A percentile compares a stretch with the other conserved stretches of the same genome.
Conservation (phyloP, 2,329 filamentous ascomycete species). For the Parafenestella ontariensis region DNA sequence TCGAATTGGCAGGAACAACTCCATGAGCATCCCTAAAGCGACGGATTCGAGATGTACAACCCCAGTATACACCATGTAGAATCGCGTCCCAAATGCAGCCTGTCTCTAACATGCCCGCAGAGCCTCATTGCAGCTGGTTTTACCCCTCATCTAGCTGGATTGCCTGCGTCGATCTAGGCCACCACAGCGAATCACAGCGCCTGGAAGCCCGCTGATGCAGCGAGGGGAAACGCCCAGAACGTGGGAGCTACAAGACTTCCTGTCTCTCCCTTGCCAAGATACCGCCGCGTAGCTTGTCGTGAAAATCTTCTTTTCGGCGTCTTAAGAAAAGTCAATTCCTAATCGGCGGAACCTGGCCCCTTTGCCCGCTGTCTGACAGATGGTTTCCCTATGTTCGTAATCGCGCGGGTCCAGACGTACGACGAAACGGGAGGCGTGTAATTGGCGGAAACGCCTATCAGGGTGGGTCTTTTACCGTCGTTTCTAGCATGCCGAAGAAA, state of each 20-base stretch:
- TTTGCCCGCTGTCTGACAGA: slow-evolving; percentile 1
- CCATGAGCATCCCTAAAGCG: not conserved
- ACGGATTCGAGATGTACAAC: not conserved
- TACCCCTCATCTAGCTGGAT: slow-evolving; percentile 19
- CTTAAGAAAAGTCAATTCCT: slow-evolving; percentile 8
- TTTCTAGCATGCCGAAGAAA: slow-evolving; percentile 26
- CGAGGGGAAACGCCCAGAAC: slow-evolving; percentile 9
- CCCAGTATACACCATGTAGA: not conserved
- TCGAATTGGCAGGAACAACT: not conserved
- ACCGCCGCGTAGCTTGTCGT: not conserved
- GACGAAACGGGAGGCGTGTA: slow-evolving; percentile 4
- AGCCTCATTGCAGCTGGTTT: slow-evolving; percentile 12
- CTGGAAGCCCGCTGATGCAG: slow-evolving; percentile 21
- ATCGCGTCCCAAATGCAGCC: slow-evolving; percentile 1
- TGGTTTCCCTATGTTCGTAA: slow-evolving; percentile 26
- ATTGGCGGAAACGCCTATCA: slow-evolving; percentile 20
- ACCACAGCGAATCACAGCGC: slow-evolving; percentile 24
- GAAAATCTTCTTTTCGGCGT: not conserved
- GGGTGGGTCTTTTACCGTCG: slow-evolving; percentile 15
- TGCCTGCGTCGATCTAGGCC: slow-evolving; percentile 24
- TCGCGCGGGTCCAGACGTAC: slow-evolving; percentile 26
- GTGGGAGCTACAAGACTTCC: not conserved
- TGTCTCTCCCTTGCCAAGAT: not conserved
- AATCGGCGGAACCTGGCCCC: slow-evolving; percentile 19
- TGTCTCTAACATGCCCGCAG: slow-evolving; percentile 13